Conservation (phyloP, 2,329 filamentous ascomycete genomes). For the Xylaria sp. region DNA sequence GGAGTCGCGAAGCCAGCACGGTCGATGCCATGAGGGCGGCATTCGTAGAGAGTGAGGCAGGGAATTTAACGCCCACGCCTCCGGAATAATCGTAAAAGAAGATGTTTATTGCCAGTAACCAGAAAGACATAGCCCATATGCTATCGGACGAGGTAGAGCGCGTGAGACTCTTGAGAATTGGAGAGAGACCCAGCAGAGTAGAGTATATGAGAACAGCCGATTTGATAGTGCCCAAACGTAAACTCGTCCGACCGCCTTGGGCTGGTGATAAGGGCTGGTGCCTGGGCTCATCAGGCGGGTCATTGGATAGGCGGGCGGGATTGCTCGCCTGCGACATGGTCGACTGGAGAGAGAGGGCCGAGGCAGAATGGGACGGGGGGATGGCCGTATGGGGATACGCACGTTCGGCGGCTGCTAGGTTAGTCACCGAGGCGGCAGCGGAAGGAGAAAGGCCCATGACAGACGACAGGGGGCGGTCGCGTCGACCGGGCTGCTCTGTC, state of each 20-base stretch:
- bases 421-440: conserved; percentile 61
- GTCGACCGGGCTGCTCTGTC: conserved; percentile 45
- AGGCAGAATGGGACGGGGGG: conserved; percentile 63
- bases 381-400: conserved; percentile 48
- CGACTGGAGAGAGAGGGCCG: conserved; percentile 66
- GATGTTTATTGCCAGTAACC: conserved; percentile 93
- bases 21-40: conserved; percentile 97
- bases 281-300: conserved; percentile 51
- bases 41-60: conserved; percentile 86
- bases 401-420: conserved; percentile 51
- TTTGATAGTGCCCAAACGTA: conserved; percentile 82
- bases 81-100: conserved; percentile 98
- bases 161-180: conserved; percentile 97
- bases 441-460: conserved; percentile 40
- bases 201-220: conserved; percentile 94
- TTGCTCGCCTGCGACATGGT: conserved; percentile 52
- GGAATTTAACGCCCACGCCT: conserved; percentile 71
- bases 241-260: conserved; percentile 57
- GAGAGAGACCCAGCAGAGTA: conserved; percentile 88
- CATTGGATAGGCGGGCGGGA: conserved; percentile 45
- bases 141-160: conserved; percentile 91
- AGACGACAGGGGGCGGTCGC: conserved; percentile 46
- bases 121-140: conserved; percentile 97
- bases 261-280: conserved; percentile 50
- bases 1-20: conserved; percentile 88